Percentiles rank a stretch among this genome's conserved stretches.
These are phyloP conservation scores for Cardamine resedifolia DNA, from an alignment of 345 rosid genomes.

Conservation along the genomic window DNA sequence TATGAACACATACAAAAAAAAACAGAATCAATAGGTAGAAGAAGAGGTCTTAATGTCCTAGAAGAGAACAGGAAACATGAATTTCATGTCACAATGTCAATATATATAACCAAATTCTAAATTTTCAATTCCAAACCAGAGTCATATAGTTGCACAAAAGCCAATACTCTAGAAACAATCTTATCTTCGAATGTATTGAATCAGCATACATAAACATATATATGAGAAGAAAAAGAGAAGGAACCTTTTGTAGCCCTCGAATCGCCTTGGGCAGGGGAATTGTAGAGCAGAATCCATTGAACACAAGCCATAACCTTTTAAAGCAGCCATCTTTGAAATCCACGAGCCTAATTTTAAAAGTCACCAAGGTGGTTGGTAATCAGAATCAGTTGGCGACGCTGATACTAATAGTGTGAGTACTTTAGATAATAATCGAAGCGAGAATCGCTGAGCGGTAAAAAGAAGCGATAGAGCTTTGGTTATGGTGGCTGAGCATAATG, in stretches of 20 bases:
- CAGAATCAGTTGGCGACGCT: slow-evolving; percentile 3
- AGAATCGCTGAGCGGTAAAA: not conserved
- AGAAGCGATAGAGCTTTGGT: slow-evolving; percentile 11
- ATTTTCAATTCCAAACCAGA: not conserved
- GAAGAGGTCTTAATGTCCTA: not conserved
- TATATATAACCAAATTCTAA: too few relatives aligned
- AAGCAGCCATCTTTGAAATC: slow-evolving; percentile 43
- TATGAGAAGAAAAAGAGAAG: slow-evolving; percentile 8
- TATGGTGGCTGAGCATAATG: slow-evolving; percentile 24
- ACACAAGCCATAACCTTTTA: slow-evolving; percentile 49
- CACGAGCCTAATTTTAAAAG: not conserved
- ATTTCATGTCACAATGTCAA: not conserved
- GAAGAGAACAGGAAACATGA: not conserved
- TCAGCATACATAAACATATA: not conserved
- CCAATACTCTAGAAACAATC: not conserved
- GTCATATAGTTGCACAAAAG: not conserved
- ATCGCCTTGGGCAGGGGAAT: slow-evolving; percentile 41
- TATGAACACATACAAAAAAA: slow-evolving; percentile 10
- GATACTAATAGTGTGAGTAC: not conserved
- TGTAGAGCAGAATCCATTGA: slow-evolving; percentile 47
- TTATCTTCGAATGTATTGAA: not conserved
- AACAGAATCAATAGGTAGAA: not conserved
- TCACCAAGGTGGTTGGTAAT: not conserved
- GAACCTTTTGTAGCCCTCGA: slow-evolving; percentile 49
- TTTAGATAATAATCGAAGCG: not conserved